Evolutionary conservation across 805 yeast genomes (phyloP), one percentile per base, ranked within the genome.

Genomic region (Candida ascalaphidarum): DNA sequence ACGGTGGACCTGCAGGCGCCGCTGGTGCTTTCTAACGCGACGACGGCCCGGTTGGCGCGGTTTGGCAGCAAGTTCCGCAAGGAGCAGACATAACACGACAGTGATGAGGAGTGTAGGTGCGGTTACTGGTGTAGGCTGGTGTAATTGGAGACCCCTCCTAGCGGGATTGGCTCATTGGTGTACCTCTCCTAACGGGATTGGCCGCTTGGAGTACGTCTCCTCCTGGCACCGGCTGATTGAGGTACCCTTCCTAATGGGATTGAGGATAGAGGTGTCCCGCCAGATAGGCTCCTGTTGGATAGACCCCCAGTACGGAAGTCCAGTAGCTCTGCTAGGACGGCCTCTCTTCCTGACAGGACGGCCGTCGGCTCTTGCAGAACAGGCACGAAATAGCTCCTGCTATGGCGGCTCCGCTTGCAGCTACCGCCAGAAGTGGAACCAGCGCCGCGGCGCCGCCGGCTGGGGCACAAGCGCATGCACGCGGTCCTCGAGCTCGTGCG

Each of bases 21-120:
- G n/a, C n/a, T n/a, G n/a, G n/a, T n/a, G n/a, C n/a, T n/a, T 41
- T 14, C 38, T 40, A 23, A 37, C 17, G 35, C 37, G 7, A 41
- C 58, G 4, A 45, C 58, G 5, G 38, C 55, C 18, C 50, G 50
- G 31, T 53, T 57, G 40, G 58, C 63, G 14, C 49, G 50, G 25
- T 56, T 50, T 30, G 43, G 59, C 41, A 45, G 47, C 17, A 45
- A 46, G 31, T 50, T 50, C 33, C 35, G 44, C 21, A 45, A 35
- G 26, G 30, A 29, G 8, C 41, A 39, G 11, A 23, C 19, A 28
- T 26, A 14, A 21, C 16, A 27, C 17, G 9, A n/a, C 8, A 13
- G 11, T 27, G 16, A 16, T 10, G 5, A 21, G 15, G 8, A 18
- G 12, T 15, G 9, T 12, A 16, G 27, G 13, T 6, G 5, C 11